Evolutionary conservation across 2,329 filamentous ascomycete species (phyloP).

Genomic region (Botryosphaeria dothidea): DNA sequence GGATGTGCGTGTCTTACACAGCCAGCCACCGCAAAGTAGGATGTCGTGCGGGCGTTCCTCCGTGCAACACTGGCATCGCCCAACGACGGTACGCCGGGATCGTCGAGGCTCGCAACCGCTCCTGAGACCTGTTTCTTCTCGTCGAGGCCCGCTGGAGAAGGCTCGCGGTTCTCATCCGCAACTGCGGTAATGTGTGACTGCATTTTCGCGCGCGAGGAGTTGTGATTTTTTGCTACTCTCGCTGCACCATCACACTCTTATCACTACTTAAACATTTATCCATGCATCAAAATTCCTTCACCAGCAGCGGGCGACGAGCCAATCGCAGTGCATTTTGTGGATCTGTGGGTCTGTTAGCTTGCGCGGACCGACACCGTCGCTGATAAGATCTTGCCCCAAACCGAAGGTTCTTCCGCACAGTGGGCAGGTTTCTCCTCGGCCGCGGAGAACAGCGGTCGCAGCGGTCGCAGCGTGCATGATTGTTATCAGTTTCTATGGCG

Average conservation of each 20-base stretch:
- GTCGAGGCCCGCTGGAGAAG: background rate
- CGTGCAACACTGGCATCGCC: background rate
- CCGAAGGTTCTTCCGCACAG: background rate
- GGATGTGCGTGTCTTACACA: background rate
- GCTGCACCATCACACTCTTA: background rate
- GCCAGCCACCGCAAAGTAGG: background rate
- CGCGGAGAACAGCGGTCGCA: background rate
- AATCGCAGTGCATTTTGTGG: background rate
- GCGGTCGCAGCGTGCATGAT: background rate
- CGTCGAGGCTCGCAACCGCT: background rate
- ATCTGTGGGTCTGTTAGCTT: background rate
- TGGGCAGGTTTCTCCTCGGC: background rate
- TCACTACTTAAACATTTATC: too few relatives aligned
- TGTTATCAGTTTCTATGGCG: background rate
- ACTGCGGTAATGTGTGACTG: background rate
- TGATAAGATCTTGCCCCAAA: background rate
- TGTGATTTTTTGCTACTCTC: too few relatives aligned
- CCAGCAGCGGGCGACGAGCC: background rate
- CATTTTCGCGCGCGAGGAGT: background rate
- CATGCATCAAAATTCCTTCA: background rate
- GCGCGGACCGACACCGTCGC: constrained; percentile 7
- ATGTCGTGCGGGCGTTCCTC: background rate
- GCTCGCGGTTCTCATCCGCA: background rate
- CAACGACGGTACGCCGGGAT: background rate
- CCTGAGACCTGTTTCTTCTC: background rate